A percentile compares a stretch with the other conserved stretches of the same genome.
These are phyloP conservation scores for Picochlorum sp. DNA, from an alignment of 139 green algal genomes.

Conservation along the genomic window DNA sequence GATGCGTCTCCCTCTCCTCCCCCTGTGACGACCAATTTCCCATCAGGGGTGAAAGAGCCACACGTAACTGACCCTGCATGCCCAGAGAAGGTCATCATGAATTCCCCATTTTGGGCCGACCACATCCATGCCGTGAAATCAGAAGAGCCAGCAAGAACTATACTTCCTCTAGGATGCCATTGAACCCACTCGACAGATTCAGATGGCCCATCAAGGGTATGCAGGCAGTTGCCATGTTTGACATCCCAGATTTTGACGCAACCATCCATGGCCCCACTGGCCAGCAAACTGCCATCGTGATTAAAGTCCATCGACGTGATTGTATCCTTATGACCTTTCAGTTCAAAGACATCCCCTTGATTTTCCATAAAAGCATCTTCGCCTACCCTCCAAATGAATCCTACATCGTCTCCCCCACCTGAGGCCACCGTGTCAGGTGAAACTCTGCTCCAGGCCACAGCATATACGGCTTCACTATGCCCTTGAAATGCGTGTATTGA, in stretches of 20 bases:
- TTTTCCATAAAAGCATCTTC: slow-evolving; percentile 54
- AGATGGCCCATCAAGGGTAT: slow-evolving; percentile 67
- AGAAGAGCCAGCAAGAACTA: slow-evolving; percentile 82
- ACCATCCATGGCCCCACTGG: slow-evolving; percentile 80
- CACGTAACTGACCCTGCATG: slow-evolving; percentile 72
- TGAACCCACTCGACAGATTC: slow-evolving; percentile 77
- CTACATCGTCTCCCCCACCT: slow-evolving; percentile 67
- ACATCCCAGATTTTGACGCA: slow-evolving; percentile 60
- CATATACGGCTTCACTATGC: slow-evolving; percentile 62
- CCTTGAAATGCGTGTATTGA: slow-evolving; percentile 59
- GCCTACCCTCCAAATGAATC: slow-evolving; percentile 66
- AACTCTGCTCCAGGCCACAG: slow-evolving; percentile 60
- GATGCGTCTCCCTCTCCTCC: slow-evolving; percentile 69
- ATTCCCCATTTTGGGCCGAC: slow-evolving; percentile 67
- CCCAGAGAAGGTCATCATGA: slow-evolving; percentile 87
- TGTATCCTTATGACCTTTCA: slow-evolving; percentile 78
- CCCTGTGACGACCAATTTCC: slow-evolving; percentile 68
- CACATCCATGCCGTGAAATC: slow-evolving; percentile 96
- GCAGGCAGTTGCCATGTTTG: slow-evolving; percentile 32
- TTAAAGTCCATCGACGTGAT: slow-evolving; percentile 70
- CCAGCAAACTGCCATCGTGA: slow-evolving; percentile 56
- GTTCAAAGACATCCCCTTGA: slow-evolving; percentile 41
- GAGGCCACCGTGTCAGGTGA: slow-evolving; percentile 58
- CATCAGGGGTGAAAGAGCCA: slow-evolving; percentile 83
- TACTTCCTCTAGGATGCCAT: slow-evolving; percentile 87